A percentile compares a stretch with the other conserved stretches of the same genome.
phyloP scores from a whole-genome alignment of 225 moss, liverwort and hornwort genomes.

The Climacium dendroides region DNA sequence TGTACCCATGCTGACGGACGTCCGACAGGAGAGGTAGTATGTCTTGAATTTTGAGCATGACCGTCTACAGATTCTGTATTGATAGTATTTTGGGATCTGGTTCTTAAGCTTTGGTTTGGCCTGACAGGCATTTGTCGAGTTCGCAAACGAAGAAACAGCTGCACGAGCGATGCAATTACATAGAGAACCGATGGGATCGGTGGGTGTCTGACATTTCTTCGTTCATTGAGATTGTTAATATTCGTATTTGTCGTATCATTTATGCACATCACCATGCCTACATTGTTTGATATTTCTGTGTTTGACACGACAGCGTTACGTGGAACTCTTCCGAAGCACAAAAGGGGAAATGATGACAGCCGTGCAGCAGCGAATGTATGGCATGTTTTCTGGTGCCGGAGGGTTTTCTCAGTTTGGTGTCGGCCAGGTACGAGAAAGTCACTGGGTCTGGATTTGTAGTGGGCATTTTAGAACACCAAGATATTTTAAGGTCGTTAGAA shows the following conservation, averaged over 20 bases:
- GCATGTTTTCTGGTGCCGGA: constrained; percentile 96
- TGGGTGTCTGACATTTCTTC: constrained; percentile 8
- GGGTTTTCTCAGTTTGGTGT: constrained; percentile 98
- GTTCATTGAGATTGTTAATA: not conserved
- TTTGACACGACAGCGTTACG: constrained; percentile 67
- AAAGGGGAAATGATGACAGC: constrained; percentile 99
- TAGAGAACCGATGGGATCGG: constrained; percentile 99
- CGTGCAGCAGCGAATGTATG: constrained; percentile 99
- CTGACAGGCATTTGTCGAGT: constrained; percentile 94
- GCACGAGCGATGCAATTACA: constrained; percentile 99
- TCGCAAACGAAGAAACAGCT: constrained; percentile 90
- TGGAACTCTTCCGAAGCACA: constrained; percentile 97
- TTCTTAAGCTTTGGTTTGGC: not conserved
- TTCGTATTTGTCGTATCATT: not conserved
- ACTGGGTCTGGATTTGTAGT: not conserved
- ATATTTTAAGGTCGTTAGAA: not conserved
- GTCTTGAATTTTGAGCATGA: not conserved
- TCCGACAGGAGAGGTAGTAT: constrained; percentile 90
- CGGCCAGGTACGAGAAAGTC: constrained; percentile 55
- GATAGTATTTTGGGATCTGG: not conserved
- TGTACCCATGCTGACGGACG: constrained; percentile 99
- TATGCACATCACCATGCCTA: not conserved
- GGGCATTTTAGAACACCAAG: not conserved
- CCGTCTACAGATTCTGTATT: not conserved
- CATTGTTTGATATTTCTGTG: not conserved